Evolutionary conservation across 2,329 filamentous ascomycete genomes (phyloP).

Genomic region (Colletotrichum aenigma): DNA sequence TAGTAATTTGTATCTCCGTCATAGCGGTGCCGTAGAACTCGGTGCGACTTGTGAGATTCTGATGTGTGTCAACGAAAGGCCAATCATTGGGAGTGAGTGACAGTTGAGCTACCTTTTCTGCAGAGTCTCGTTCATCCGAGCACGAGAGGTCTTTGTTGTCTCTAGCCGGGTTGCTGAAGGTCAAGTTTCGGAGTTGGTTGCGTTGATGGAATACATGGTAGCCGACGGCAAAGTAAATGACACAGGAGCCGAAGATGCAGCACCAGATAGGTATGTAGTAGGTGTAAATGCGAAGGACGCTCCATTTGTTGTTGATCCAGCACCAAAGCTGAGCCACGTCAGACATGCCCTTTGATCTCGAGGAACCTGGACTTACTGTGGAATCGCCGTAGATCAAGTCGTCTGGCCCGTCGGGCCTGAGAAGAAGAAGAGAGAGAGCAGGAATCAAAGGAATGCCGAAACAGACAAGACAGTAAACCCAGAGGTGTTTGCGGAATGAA

Average conservation of each 20-base stretch:
- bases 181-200: conserved; percentile 59
- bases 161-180: conserved; percentile 46
- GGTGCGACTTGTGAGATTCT: conserved; percentile 30
- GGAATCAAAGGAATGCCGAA: conserved; percentile 76
- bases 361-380: conserved; percentile 45
- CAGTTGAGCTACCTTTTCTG: conserved; percentile 35
- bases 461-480: conserved; percentile 71
- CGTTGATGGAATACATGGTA: conserved; percentile 64
- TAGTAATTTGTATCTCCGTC: conserved; percentile 54
- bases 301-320: conserved; percentile 62
- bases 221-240: conserved; percentile 62
- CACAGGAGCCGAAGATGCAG: conserved; percentile 58
- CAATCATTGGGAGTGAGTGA: background rate
- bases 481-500: conserved; percentile 74
- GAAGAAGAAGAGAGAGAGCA: conserved; percentile 67
- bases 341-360: background rate
- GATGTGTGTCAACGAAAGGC: background rate
- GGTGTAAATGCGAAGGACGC: conserved; percentile 61
- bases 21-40: conserved; percentile 54
- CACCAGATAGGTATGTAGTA: conserved; percentile 68
- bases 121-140: conserved; percentile 28
- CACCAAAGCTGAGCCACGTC: conserved; percentile 57
- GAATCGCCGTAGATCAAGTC: conserved; percentile 56
- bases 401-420: conserved; percentile 30
- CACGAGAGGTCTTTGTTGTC: conserved; percentile 35